Percentiles rank a stretch among this genome's conserved stretches.
Conservation (phyloP, 169 alveolate genomes). For the Cyclospora cayetanensis region DNA sequence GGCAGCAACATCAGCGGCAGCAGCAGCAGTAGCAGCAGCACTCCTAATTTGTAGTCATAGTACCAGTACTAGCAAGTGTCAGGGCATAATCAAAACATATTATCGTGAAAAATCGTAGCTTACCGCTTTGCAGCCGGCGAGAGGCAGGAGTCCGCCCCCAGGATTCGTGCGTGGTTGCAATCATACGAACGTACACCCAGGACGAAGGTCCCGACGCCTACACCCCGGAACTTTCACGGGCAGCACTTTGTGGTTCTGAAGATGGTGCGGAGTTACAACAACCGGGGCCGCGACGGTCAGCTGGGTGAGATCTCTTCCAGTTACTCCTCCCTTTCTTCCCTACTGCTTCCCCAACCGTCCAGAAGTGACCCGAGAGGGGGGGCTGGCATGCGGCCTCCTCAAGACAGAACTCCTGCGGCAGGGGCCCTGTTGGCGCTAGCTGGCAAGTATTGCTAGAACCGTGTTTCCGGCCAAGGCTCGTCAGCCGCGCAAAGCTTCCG, state of each 20-base stretch:
- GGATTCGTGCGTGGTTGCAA: no score
- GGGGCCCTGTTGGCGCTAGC: conserved; percentile 17
- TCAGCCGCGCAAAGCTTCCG: no score
- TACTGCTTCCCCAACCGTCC: background rate
- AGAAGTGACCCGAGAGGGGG: no score
- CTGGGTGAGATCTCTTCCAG: background rate
- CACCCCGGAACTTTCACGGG: background rate
- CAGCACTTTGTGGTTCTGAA: background rate
- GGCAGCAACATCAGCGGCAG: conserved; percentile 2
- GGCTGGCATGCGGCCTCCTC: background rate
- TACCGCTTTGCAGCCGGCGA: no score
- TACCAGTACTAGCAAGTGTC: conserved; percentile 32
- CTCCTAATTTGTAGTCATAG: no score
- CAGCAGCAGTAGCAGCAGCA: background rate
- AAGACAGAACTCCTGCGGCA: background rate
- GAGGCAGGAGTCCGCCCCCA: no score
- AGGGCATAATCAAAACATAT: no score
- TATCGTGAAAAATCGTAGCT: no score
- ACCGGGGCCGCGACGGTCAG: conserved; percentile 39
- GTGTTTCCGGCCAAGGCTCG: no score
- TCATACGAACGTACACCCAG: no score
- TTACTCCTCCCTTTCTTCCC: background rate
- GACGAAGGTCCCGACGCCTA: no score
- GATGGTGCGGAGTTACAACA: conserved; percentile 28
- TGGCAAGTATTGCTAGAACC: no score